A percentile compares a stretch with the other conserved stretches of the same genome.
phyloP scores from a whole-genome alignment of 192 early-diverging fungal genomes.

The Podila verticillata region DNA sequence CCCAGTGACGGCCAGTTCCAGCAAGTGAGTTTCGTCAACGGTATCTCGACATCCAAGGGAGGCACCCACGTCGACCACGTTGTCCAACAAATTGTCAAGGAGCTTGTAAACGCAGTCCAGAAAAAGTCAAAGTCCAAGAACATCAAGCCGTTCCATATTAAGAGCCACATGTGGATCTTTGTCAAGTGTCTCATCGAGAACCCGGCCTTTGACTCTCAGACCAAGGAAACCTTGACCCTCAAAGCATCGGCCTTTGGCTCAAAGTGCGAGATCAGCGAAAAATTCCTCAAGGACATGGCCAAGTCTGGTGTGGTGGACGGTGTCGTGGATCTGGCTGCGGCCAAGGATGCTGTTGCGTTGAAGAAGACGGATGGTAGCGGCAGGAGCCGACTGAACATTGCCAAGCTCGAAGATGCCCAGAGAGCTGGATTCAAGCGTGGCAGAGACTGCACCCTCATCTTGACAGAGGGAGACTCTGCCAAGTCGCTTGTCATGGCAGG shows the following conservation, averaged over 20 bases:
- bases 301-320: constrained; percentile 88
- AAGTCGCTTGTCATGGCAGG: constrained; percentile 90
- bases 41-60: constrained; percentile 94
- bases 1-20: constrained; percentile 96
- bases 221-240: constrained; percentile 95
- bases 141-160: constrained; percentile 86
- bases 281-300: constrained; percentile 86
- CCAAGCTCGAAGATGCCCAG: constrained; percentile 96
- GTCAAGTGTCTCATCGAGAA: constrained; percentile 95
- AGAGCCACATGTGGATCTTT: constrained; percentile 93
- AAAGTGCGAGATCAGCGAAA: constrained; percentile 75
- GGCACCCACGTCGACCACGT: constrained; percentile 92
- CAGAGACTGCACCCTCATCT: constrained; percentile 89
- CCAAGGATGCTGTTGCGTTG: constrained; percentile 77
- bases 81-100: constrained; percentile 79
- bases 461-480: constrained; percentile 98
- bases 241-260: constrained; percentile 80
- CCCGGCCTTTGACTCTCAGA: constrained; percentile 97
- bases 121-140: constrained; percentile 77
- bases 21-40: constrained; percentile 97
- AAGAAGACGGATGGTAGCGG: constrained; percentile 91
- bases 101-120: constrained; percentile 72
- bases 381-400: constrained; percentile 74
- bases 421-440: constrained; percentile 82
- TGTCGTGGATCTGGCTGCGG: constrained; percentile 74